phyloP scores from a whole-genome alignment of 176 grass and related monocot species.

The Aegilops bicornis region DNA sequence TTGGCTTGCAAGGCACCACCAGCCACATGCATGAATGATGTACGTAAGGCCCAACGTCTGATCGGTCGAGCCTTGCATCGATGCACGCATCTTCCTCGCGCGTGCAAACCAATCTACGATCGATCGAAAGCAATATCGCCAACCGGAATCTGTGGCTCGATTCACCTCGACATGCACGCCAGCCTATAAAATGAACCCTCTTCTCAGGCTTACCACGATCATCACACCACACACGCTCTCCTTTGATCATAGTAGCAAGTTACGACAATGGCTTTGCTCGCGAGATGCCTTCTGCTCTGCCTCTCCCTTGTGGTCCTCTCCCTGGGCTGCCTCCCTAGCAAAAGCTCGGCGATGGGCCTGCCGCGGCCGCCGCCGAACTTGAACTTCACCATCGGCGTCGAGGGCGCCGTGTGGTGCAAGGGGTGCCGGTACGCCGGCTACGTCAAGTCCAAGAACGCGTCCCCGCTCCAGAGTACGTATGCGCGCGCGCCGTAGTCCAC shows the following conservation, averaged over 20 bases:
- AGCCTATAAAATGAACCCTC: conserved; percentile 26
- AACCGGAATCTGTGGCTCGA: not conserved
- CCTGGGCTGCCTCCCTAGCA: conserved; percentile 8
- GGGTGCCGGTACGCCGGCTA: conserved; percentile 37
- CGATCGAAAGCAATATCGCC: conserved; percentile 3
- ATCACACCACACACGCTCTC: not conserved
- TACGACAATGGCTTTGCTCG: not conserved
- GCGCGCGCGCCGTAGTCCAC: not conserved
- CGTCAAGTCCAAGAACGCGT: conserved; percentile 22
- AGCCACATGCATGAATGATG: not conserved
- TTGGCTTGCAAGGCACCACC: not conserved
- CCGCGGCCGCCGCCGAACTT: conserved; percentile 26
- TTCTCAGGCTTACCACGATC: not conserved
- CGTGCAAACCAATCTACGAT: not conserved
- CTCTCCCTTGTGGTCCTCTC: conserved; percentile 4
- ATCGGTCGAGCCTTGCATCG: not conserved
- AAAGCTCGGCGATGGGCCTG: conserved; percentile 23
- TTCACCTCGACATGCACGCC: not conserved
- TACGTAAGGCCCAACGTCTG: not conserved
- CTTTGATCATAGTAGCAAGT: not conserved
- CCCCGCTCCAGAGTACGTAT: conserved; percentile 29
- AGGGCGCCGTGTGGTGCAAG: conserved; percentile 45
- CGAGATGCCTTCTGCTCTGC: conserved; percentile 9
- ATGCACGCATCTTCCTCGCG: not conserved
- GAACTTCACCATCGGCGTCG: conserved; percentile 52